phyloP scores from a whole-genome alignment of 306 rosid genomes.

The Lupinus albus region DNA sequence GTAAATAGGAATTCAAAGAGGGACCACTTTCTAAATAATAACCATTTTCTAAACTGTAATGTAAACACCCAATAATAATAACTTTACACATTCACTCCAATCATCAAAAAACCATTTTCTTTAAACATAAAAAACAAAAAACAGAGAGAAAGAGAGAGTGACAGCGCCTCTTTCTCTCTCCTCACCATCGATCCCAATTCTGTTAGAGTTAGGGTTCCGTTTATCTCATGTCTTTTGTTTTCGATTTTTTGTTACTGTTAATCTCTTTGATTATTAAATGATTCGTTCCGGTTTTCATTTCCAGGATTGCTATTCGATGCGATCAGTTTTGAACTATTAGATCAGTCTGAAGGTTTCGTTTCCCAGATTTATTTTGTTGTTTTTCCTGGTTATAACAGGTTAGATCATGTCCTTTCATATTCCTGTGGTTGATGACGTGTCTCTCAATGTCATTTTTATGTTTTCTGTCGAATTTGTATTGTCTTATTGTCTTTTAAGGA shows the following conservation, averaged over 20 bases:
- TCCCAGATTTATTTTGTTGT: slow-evolving; percentile 30
- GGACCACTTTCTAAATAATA: too few species aligned
- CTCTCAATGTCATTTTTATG: background rate
- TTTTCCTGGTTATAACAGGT: slow-evolving; percentile 39
- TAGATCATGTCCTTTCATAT: slow-evolving; percentile 20
- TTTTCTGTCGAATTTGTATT: background rate
- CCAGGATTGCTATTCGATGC: slow-evolving; percentile 50
- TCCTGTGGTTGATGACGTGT: background rate
- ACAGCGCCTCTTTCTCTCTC: slow-evolving; percentile 28
- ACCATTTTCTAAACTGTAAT: too few species aligned
- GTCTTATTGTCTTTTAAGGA: background rate
- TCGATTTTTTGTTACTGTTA: background rate
- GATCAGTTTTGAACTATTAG: slow-evolving; percentile 58
- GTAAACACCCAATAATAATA: slow-evolving; percentile 35
- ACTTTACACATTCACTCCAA: slow-evolving; percentile 42
- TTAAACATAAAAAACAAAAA: background rate
- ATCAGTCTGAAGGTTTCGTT: slow-evolving; percentile 48
- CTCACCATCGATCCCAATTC: slow-evolving; percentile 47
- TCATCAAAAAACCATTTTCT: slow-evolving; percentile 38
- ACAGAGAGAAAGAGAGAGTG: slow-evolving; percentile 34
- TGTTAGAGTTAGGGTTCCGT: slow-evolving; percentile 56
- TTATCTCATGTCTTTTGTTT: background rate
- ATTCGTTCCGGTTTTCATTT: background rate
- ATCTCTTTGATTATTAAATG: background rate
- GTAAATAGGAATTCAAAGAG: background rate